Percentiles rank a stretch among this genome's conserved stretches.
phyloP scores from a whole-genome alignment of 257 asterid species.

The Anisodus acutangulus region DNA sequence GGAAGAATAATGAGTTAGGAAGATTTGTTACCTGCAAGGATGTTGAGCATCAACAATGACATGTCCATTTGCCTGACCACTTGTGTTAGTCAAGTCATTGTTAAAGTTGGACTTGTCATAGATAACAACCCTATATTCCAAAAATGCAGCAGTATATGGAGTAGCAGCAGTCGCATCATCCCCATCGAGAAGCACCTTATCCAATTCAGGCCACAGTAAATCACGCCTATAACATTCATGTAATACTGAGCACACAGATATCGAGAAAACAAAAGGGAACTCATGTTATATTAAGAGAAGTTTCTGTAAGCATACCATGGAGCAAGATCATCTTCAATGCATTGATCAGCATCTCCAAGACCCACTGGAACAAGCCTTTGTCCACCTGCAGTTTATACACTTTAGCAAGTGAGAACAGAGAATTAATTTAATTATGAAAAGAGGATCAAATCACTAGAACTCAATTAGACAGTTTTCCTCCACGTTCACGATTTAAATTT shows the following conservation, averaged over 20 bases:
- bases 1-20: background rate
- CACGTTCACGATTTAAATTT: background rate
- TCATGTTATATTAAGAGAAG: background rate
- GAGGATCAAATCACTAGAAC: background rate
- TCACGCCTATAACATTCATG: conserved; percentile 68
- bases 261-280: background rate
- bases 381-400: conserved; percentile 62
- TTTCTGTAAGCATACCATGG: conserved; percentile 62
- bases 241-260: background rate
- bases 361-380: conserved; percentile 43
- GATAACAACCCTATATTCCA: conserved; percentile 84
- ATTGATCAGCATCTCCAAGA: conserved; percentile 91
- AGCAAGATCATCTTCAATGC: conserved; percentile 97
- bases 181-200: conserved; percentile 65
- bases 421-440: background rate
- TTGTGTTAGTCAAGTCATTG: conserved; percentile 46
- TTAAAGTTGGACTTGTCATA: conserved; percentile 58
- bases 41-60: conserved; percentile 82
- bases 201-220: conserved; percentile 89
- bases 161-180: conserved; percentile 71
- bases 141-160: conserved; percentile 92
- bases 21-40: conserved; percentile 70
- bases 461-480: background rate
- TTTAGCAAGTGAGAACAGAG: conserved; percentile 32
- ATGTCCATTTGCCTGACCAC: conserved; percentile 67